A percentile compares a stretch with the other conserved stretches of the same genome.
Conservation (phyloP, 148 eudicot genomes). For the Rhododendron vialii region DNA sequence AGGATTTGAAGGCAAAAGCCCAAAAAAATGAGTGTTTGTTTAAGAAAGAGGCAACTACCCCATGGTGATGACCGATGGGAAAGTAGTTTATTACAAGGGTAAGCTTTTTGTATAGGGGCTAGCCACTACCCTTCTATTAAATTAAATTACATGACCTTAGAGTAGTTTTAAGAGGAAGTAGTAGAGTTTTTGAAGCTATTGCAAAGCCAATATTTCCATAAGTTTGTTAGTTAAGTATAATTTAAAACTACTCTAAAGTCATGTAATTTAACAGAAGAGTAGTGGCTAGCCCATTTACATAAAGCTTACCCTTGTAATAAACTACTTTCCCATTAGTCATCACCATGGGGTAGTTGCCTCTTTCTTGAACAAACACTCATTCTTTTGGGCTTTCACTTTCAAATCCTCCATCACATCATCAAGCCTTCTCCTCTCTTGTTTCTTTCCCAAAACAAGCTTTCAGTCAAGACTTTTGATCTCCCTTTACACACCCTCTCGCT, state of each 20-base stretch:
- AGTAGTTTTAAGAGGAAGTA: neutral
- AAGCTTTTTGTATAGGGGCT: neutral
- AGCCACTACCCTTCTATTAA: neutral
- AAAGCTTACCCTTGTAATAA: too few relatives aligned
- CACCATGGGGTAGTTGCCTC: constrained; percentile 15
- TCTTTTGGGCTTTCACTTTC: neutral
- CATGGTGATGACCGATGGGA: constrained; percentile 1
- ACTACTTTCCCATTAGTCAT: neutral
- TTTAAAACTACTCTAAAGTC: neutral
- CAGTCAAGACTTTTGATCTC: constrained; percentile 17
- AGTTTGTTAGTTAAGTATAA: too few relatives aligned
- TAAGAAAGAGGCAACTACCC: constrained; percentile 3
- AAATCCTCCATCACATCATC: constrained; percentile 20
- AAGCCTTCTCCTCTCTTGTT: constrained; percentile 15
- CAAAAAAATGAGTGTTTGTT: neutral
- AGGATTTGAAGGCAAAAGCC: constrained; percentile 5
- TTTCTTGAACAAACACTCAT: neutral
- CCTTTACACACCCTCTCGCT: constrained; percentile 11
- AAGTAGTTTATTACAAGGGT: neutral
- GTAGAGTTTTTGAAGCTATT: too few relatives aligned
- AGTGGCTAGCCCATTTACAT: neutral
- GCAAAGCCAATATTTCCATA: too few relatives aligned
- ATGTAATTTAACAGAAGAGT: neutral
- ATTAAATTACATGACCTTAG: neutral
- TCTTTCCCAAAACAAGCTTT: constrained; percentile 20